phyloP scores from a whole-genome alignment of 306 rosid species.

The Abrus precatorius region DNA sequence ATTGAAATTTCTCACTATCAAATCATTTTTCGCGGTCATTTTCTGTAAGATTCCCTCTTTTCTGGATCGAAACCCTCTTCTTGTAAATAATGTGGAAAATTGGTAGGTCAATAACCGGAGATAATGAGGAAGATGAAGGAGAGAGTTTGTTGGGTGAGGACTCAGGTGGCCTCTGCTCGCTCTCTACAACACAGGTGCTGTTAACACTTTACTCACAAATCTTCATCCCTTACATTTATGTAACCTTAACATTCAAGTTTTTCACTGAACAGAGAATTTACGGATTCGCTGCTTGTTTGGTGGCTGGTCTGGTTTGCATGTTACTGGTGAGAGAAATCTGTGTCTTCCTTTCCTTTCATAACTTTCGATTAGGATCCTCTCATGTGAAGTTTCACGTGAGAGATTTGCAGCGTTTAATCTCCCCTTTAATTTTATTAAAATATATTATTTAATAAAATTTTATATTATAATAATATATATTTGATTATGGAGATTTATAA shows the following conservation, averaged over 20 bases:
- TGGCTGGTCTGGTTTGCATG: conserved; percentile 81
- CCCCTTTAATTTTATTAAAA: too few species aligned
- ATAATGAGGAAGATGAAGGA: conserved; percentile 57
- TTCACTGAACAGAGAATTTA: conserved; percentile 80
- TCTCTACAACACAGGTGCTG: conserved; percentile 81
- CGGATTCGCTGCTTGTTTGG: conserved; percentile 77
- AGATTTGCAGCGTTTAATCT: too few species aligned
- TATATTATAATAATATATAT: neutral
- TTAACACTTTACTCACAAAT: neutral
- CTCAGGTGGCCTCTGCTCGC: conserved; percentile 70
- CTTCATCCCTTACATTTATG: conserved; percentile 24
- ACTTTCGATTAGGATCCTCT: too few species aligned
- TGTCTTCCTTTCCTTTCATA: neutral
- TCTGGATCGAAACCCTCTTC: conserved; percentile 20
- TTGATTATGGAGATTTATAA: neutral
- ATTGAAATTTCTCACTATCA: neutral
- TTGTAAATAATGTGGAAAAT: conserved; percentile 73
- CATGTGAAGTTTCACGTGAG: too few species aligned
- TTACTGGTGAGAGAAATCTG: conserved; percentile 70
- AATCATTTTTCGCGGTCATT: neutral
- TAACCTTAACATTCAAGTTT: conserved; percentile 31
- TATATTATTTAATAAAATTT: too few species aligned
- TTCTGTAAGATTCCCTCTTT: neutral
- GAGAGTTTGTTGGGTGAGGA: conserved; percentile 70
- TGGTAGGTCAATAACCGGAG: conserved; percentile 51